Evolutionary conservation across 345 rosid species (phyloP).

Genomic region (Lenwebbia sp.): DNA sequence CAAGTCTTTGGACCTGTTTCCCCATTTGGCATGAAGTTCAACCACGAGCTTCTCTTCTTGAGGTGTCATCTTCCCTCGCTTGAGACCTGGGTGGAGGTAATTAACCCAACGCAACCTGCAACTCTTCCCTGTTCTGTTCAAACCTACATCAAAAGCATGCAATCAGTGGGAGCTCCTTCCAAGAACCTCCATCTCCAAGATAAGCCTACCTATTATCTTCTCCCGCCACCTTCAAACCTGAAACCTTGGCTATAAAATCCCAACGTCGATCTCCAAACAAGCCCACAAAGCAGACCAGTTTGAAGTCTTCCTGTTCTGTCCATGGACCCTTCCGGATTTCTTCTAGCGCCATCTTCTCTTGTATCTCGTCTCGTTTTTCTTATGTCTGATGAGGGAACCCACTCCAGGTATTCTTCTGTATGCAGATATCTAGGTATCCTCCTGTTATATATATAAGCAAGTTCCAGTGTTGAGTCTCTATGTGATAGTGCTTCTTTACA

Average conservation of each 20-base stretch:
- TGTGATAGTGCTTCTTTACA: constrained; percentile 18
- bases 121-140: constrained; percentile 98
- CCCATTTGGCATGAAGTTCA: constrained; percentile 93
- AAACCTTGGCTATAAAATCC: constrained; percentile 98
- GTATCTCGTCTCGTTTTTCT: neutral
- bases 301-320: constrained; percentile 91
- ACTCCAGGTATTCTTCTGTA: constrained; percentile 14
- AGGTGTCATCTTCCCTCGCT: constrained; percentile 94
- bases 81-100: constrained; percentile 94
- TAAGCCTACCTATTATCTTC: constrained; percentile 71
- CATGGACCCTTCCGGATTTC: constrained; percentile 89
- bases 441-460: constrained; percentile 28
- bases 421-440: constrained; percentile 12
- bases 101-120: constrained; percentile 99
- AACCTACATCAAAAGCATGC: constrained; percentile 87
- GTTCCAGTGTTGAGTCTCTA: constrained; percentile 11
- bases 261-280: constrained; percentile 94
- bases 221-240: constrained; percentile 99
- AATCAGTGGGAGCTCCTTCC: constrained; percentile 50
- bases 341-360: constrained; percentile 53
- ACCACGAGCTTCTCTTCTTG: constrained; percentile 88
- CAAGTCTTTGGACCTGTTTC: constrained; percentile 59
- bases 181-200: constrained; percentile 39
- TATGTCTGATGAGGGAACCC: neutral
- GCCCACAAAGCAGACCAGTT: constrained; percentile 84